These are phyloP conservation scores for Candida maesae DNA, from an alignment of 805 yeast species.

Conservation along the genomic window DNA sequence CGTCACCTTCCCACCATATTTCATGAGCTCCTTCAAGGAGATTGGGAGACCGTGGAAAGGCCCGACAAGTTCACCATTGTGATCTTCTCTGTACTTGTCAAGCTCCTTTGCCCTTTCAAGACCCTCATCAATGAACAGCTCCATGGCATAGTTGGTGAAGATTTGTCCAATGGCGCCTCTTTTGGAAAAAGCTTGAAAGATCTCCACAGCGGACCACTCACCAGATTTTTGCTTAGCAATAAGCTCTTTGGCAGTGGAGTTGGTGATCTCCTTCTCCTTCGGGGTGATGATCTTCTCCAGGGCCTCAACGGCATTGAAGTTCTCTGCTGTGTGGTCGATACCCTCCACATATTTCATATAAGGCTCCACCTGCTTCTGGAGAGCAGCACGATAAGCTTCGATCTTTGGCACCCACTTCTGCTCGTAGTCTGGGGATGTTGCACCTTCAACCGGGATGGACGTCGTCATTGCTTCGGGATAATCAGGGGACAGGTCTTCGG, in stretches of 20 bases:
- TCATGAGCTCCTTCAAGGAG: conserved; percentile 63
- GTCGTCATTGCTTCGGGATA: neutral
- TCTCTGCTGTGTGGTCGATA: conserved; percentile 17
- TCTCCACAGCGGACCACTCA: conserved; percentile 37
- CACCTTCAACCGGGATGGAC: neutral
- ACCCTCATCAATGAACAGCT: conserved; percentile 53
- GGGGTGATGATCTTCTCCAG: conserved; percentile 13
- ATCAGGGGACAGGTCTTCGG: too few species aligned
- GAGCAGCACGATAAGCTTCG: conserved; percentile 17
- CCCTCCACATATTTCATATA: conserved; percentile 15
- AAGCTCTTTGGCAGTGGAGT: conserved; percentile 17
- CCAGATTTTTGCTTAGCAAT: conserved; percentile 25
- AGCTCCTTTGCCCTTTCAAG: conserved; percentile 50
- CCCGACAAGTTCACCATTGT: conserved; percentile 51
- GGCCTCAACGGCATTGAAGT: conserved; percentile 24
- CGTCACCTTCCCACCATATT: conserved; percentile 50
- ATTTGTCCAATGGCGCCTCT: conserved; percentile 57
- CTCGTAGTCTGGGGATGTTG: conserved; percentile 5
- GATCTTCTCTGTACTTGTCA: conserved; percentile 40
- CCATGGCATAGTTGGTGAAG: conserved; percentile 36
- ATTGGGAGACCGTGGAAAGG: conserved; percentile 70
- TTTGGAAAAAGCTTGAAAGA: conserved; percentile 51
- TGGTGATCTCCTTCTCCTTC: conserved; percentile 23
- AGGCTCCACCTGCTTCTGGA: conserved; percentile 21
- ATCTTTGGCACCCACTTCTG: conserved; percentile 23